Percentiles rank a stretch among this genome's conserved stretches.
These are phyloP conservation scores for Salix viminalis DNA, from an alignment of 345 rosid genomes.

Conservation along the genomic window DNA sequence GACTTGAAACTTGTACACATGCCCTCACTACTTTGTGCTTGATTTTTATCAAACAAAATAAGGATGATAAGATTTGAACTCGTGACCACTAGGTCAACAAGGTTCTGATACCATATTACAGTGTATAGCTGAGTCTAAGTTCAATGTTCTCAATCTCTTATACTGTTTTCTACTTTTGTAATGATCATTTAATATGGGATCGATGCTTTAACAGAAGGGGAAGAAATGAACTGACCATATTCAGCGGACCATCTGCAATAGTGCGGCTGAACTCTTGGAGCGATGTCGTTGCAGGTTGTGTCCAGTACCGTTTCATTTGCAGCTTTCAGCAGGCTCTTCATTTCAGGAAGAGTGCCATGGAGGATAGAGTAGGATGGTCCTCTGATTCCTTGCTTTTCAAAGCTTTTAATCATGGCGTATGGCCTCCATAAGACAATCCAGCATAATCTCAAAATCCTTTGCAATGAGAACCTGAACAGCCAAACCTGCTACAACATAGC, in stretches of 20 bases:
- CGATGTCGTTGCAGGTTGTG: constrained; percentile 25
- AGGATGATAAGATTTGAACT: too few species aligned
- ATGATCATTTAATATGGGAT: too few species aligned
- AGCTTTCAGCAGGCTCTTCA: constrained; percentile 12
- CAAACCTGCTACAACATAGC: too few species aligned
- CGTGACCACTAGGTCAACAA: too few species aligned
- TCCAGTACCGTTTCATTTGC: constrained; percentile 14
- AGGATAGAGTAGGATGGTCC: constrained; percentile 27
- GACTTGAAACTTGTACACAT: too few species aligned
- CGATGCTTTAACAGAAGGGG: too few species aligned
- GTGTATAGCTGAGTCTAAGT: too few species aligned
- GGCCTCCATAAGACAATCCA: constrained; percentile 32
- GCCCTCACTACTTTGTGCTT: too few species aligned
- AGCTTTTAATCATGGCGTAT: constrained; percentile 15
- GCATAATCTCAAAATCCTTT: constrained; percentile 2
- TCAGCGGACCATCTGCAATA: constrained; percentile 18
- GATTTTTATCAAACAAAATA: too few species aligned
- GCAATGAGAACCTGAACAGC: background rate
- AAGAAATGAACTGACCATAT: constrained; percentile 23
- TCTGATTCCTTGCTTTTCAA: constrained; percentile 30
- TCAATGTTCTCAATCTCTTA: too few species aligned
- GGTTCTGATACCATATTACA: too few species aligned
- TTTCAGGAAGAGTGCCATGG: constrained; percentile 26
- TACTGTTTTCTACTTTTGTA: too few species aligned
- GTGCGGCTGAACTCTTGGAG: constrained; percentile 23